Base-by-base conservation (phyloP, 208 protist species). In the Wallacemonas sp. region DNA sequence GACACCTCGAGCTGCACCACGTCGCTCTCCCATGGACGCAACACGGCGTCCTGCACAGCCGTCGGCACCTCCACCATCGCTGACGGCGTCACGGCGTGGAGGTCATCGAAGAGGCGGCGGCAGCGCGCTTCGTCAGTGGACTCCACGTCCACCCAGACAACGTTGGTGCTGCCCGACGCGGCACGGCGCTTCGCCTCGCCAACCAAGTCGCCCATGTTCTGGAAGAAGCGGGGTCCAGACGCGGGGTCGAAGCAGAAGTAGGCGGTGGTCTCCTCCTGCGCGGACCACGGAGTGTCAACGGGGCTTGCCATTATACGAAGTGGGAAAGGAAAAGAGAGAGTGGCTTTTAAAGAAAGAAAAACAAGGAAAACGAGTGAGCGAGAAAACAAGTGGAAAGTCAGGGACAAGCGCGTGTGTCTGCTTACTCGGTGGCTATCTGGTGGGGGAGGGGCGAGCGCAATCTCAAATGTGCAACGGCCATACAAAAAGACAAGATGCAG, bases 91-190 rank as follows among this genome's bases (percentile, higher is more conserved):
- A 58, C 32, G 9, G 52, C 52, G n/a, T 58, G 74, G 29, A 87
- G 74, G 2, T 73, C 58, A 9, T 47, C 49, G 27, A 82, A 44
- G 14, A 85, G 47, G 2, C 62, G 39, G 11, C 68, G 80, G n/a
- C 71, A 74, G 65, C 64, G 58, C n/a, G 67, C 47, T 30, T 77
- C 76, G 11, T 71, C 76, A 2, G 57, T 39, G 27, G 55, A 78
- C 36, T 70, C 73, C 29, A 88, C 63, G 68, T 90, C 81, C 11
- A 90, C 63, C 87, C 87, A 90, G 27, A 88, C 52, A 16, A 62
- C 61, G 34, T 19, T 38, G 2, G 36, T 48, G 2, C 8, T 65
- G 46, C 19, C 49, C 2, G 27, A 47, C 17, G 39, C 1, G 5
- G 29, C 43, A 11, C 39, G 23, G 26, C 6, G 48, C 36, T 63